Evolutionary conservation across 2,329 filamentous ascomycete species (phyloP).

Genomic region (Stemphylium lycopersici): DNA sequence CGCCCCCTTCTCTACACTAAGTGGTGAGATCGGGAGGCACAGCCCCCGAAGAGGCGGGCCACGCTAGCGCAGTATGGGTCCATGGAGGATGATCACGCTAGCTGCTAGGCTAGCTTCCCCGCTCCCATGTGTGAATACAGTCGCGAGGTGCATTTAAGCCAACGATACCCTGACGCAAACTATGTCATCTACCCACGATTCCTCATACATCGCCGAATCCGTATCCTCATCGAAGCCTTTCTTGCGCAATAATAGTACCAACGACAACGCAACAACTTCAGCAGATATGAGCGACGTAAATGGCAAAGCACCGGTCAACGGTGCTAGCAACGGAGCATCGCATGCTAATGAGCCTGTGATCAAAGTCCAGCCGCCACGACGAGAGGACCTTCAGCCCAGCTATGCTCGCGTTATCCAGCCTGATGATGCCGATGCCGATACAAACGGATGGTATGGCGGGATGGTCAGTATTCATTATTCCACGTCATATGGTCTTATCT

Average conservation of each 20-base stretch:
- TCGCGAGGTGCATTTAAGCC: constrained; percentile 27
- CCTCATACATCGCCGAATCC: constrained; percentile 25
- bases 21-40: constrained; percentile 15
- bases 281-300: constrained; percentile 41
- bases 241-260: constrained; percentile 17
- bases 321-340: constrained; percentile 12
- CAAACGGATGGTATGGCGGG: constrained; percentile 85
- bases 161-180: constrained; percentile 9
- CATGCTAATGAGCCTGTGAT: constrained; percentile 46
- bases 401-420: constrained; percentile 73
- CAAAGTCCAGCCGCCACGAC: constrained; percentile 77
- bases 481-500: neutral
- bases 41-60: constrained; percentile 23
- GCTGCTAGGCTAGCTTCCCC: constrained; percentile 30
- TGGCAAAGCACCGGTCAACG: constrained; percentile 47
- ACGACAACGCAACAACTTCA: constrained; percentile 15
- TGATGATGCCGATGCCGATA: constrained; percentile 68
- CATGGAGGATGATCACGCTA: constrained; percentile 11
- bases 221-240: constrained; percentile 37
- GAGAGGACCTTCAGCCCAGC: constrained; percentile 83
- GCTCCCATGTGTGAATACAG: constrained; percentile 17
- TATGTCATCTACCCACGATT: constrained; percentile 18
- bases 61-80: constrained; percentile 11
- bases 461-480: constrained; percentile 57
- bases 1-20: neutral